Evolutionary conservation across 2,329 filamentous ascomycete genomes (phyloP), one percentile per base, ranked within the genome.

Genomic region (Biscogniauxia sp.): DNA sequence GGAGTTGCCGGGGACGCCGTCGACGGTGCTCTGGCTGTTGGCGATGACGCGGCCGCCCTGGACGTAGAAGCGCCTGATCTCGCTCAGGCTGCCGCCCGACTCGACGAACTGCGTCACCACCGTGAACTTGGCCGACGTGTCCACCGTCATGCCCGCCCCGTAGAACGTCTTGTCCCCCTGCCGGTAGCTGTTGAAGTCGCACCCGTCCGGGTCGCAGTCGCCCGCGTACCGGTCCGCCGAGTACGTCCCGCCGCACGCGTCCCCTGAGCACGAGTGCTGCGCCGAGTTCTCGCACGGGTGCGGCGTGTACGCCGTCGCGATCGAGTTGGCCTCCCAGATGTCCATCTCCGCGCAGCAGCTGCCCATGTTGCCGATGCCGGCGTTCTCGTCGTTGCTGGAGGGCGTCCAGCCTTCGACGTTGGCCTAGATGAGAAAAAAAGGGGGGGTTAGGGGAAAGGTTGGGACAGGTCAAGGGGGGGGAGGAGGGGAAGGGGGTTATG

Each of bases 141-240:
- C 80, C 66, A 88, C 75, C 25, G 76, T 84, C 66, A 76, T 75
- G 60, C 80, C 82, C 0, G 78, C 73, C 57, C 86, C 86, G 75
- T 83, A 88, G 79, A 87, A 88, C 72, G 75, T 75, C 53, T 75
- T 76, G 72, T 83, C 78, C 61, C 86, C 86, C 78, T 85, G 80
- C 70, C 85, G 84, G 81, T 82, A 88, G 52, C 80, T 76, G 79
- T 87, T 87, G 79, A 84, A 87, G 72, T 88, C 86, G 69, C 86
- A 89, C 54, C 86, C 86, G 66, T 87, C 84, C 63, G 84, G 83
- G 73, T 88, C 86, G 73, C 86, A 88, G 61, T 82, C 75, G 61
- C 85, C 84, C 25, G 72, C 74, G 71, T 87, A 87, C 64, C 84
- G 83, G 68, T 80, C 74, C 56, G 69, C 64, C 6, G 74, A 74